Evolutionary conservation across 208 protist genomes (phyloP), one percentile per base, ranked within the genome.

Genomic region (Kentomonas sorsogonicus): DNA sequence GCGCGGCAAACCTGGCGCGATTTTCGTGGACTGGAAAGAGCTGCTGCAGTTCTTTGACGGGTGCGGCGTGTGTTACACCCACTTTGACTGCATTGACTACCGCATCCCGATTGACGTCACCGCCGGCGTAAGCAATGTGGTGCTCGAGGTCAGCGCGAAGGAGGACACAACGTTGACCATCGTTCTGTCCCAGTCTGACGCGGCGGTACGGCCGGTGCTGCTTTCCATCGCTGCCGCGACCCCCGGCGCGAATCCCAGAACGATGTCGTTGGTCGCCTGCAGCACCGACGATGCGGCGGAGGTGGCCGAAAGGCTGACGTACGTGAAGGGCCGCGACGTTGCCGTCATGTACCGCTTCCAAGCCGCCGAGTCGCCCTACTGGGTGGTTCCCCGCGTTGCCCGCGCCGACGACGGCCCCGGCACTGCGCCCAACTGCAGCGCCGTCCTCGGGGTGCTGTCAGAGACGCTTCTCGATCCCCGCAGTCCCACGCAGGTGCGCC

Each of bases 1-100:
- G 60, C 63, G 73, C 46, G 64, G 72, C 55, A 63, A 57, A 20
- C 64, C 68, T n/a, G 59, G 63, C 60, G 63, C 74, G 26, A 60
- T 90, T 18, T 59, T 66, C 20, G 53, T 90, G 58, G 66, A 77
- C 58, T 71, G 77, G 67, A 74, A 61, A n/a, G 78, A 67, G 45
- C 70, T 74, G 25, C 57, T 77, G 23, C 43, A 71, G 52, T 70
- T 66, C 27, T 90, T 90, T 65, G 64, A 69, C 22, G 72, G 74
- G 33, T 77, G 74, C 50, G 64, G 74, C 9, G 74, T 89, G 1
- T 74, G 52, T 53, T 81, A 67, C 53, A 75, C 51, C 38, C 60
- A 66, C 55, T 68, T 55, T 46, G 50, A 41, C 40, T 75, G 54
- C 66, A 65, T 65, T 25, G 78, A 86, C 59, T 80, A 85, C 54